phyloP scores from a whole-genome alignment of 305 asterid genomes.

The Fraxinus platypoda region DNA sequence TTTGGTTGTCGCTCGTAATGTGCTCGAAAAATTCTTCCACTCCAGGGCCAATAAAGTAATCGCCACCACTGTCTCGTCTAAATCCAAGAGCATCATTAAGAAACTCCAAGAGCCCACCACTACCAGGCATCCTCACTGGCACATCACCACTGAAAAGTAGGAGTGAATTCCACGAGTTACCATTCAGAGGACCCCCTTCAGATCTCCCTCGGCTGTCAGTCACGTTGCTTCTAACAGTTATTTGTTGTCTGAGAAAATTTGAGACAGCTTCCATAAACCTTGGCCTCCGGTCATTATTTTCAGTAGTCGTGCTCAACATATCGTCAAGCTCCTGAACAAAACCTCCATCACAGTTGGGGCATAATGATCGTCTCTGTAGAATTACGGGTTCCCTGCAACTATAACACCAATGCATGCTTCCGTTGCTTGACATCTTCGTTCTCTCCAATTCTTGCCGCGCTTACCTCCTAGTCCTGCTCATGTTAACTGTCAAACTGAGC shows the following conservation, averaged over 20 bases:
- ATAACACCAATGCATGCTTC: conserved; percentile 77
- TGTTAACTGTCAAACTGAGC: not conserved
- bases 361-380: conserved; percentile 40
- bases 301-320: conserved; percentile 34
- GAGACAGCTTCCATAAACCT: conserved; percentile 57
- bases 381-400: conserved; percentile 65
- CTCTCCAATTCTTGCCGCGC: conserved; percentile 25
- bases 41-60: conserved; percentile 73
- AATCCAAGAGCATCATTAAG: conserved; percentile 71
- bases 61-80: conserved; percentile 62
- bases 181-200: conserved; percentile 28
- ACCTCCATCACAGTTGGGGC: conserved; percentile 62
- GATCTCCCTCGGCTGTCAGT: conserved; percentile 35
- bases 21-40: conserved; percentile 68
- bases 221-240: conserved; percentile 34
- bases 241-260: conserved; percentile 62
- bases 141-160: conserved; percentile 74
- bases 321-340: conserved; percentile 74
- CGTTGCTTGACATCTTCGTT: conserved; percentile 50
- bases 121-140: conserved; percentile 63
- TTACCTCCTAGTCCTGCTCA: conserved; percentile 16
- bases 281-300: conserved; percentile 53
- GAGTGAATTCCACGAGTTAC: conserved; percentile 59
- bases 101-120: conserved; percentile 63
- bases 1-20: conserved; percentile 39